Evolutionary conservation across 148 eudicot species (phyloP).

Genomic region (Chenopodium album): DNA sequence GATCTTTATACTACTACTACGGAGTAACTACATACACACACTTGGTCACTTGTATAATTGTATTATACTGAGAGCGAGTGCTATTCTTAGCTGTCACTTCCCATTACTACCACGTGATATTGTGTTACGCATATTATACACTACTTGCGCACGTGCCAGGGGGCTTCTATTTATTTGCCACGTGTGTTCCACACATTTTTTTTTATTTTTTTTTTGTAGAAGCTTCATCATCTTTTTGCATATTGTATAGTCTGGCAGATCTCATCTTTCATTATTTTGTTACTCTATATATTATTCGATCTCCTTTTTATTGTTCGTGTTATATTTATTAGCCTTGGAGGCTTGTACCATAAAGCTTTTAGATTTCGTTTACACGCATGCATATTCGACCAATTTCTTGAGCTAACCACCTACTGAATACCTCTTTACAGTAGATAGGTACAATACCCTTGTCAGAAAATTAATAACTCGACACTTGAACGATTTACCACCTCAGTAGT

Average conservation of each 20-base stretch:
- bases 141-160: constrained; percentile 24
- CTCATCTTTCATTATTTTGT: not conserved
- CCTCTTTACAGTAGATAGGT: too few species aligned
- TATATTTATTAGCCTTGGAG: too few species aligned
- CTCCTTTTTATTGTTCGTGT: not conserved
- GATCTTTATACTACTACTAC: too few species aligned
- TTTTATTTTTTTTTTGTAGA: not conserved
- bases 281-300: not conserved
- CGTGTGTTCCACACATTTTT: constrained; percentile 5
- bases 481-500: too few species aligned
- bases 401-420: too few species aligned
- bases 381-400: too few species aligned
- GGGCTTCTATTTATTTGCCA: constrained; percentile 4
- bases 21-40: too few species aligned
- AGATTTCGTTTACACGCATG: too few species aligned
- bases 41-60: too few species aligned
- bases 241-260: constrained; percentile 2
- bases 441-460: too few species aligned
- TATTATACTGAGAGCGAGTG: not conserved
- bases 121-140: constrained; percentile 11
- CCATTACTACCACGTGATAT: not conserved
- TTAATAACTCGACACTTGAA: too few species aligned
- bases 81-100: constrained; percentile 15
- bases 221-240: constrained; percentile 3
- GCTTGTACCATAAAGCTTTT: too few species aligned